Conservation (phyloP, 305 asterid species). For the Fraxinus dipetala region DNA sequence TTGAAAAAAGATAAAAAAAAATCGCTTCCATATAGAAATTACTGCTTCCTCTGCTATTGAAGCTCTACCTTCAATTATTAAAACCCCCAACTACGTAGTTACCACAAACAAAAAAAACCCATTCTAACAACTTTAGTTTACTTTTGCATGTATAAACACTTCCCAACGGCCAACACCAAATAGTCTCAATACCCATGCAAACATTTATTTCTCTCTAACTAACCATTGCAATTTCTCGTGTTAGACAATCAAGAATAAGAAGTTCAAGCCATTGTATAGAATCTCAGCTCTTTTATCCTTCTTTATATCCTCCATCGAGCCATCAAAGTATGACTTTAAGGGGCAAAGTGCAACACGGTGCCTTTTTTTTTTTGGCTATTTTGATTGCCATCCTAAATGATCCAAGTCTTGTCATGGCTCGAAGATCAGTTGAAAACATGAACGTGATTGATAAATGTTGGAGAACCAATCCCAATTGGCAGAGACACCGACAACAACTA, state of each 20-base stretch:
- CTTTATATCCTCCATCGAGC: background rate
- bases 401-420: slow-evolving; percentile 23
- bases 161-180: background rate
- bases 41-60: background rate
- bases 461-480: slow-evolving; percentile 56
- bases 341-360: slow-evolving; percentile 29
- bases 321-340: slow-evolving; percentile 22
- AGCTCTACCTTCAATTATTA: background rate
- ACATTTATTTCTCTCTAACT: background rate
- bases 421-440: slow-evolving; percentile 19
- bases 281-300: background rate
- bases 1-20: background rate
- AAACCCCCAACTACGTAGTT: slow-evolving; percentile 1
- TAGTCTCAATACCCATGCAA: slow-evolving; percentile 13
- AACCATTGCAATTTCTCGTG: background rate
- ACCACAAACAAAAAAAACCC: slow-evolving; percentile 24
- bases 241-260: background rate
- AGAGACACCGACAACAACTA: slow-evolving; percentile 47
- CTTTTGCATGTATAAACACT: slow-evolving; percentile 28
- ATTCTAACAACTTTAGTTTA: slow-evolving; percentile 9
- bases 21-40: background rate
- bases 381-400: slow-evolving; percentile 25
- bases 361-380: slow-evolving; percentile 24
- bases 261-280: background rate
- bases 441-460: slow-evolving; percentile 71